Conservation (phyloP, 73 alveolate genomes). For the Tetrahymena borealis region DNA sequence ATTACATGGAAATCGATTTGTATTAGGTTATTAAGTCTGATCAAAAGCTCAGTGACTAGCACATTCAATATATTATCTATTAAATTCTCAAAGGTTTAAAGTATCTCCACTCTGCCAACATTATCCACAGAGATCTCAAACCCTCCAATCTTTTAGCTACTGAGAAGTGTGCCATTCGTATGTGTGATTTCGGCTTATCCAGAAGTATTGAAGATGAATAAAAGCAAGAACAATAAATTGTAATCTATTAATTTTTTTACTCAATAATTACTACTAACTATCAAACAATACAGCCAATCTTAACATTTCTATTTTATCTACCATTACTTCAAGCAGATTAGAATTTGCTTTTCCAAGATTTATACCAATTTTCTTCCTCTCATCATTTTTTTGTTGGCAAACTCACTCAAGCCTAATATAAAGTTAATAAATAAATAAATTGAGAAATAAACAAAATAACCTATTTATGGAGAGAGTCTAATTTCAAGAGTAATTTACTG, state of each 20-base stretch:
- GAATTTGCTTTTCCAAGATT: too few species aligned
- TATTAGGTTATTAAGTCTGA: slow-evolving; percentile 61
- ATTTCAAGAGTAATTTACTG: too few species aligned
- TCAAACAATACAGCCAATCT: not conserved
- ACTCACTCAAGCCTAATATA: too few species aligned
- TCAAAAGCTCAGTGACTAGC: slow-evolving; percentile 34
- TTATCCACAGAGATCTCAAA: slow-evolving; percentile 39
- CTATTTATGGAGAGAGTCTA: too few species aligned
- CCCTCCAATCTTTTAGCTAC: slow-evolving; percentile 43
- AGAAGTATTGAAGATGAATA: slow-evolving; percentile 38
- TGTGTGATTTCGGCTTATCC: slow-evolving; percentile 42
- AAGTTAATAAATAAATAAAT: too few species aligned
- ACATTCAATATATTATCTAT: slow-evolving; percentile 34
- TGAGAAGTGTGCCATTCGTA: slow-evolving; percentile 39
- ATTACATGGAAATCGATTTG: slow-evolving; percentile 86
- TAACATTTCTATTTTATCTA: too few species aligned
- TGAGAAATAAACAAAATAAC: too few species aligned
- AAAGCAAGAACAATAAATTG: slow-evolving; percentile 10
- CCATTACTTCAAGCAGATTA: too few species aligned
- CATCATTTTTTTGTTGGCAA: too few species aligned
- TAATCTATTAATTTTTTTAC: too few species aligned
- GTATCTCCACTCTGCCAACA: slow-evolving; percentile 38
- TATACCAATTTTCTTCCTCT: too few species aligned
- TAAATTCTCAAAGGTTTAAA: slow-evolving; percentile 30
- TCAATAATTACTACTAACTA: too few species aligned